Conservation (phyloP, 176 grass and related monocot species). For the Bolboschoenus planiculmis region DNA sequence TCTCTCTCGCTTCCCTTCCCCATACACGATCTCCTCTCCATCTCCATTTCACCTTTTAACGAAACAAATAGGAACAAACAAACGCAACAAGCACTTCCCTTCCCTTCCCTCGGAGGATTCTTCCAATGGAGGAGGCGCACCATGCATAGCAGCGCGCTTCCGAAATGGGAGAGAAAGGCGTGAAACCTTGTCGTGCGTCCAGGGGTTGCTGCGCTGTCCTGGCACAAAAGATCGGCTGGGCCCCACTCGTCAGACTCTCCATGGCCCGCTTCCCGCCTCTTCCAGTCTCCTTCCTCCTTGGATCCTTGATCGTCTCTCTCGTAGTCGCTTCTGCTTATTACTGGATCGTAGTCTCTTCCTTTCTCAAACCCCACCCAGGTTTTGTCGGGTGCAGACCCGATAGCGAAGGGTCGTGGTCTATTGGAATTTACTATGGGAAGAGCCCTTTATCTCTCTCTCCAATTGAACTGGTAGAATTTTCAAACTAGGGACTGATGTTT, state of each 20-base stretch:
- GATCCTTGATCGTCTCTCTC: conserved; percentile 20
- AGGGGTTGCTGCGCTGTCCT: neutral
- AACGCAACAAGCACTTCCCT: too few species aligned
- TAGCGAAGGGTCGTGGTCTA: conserved; percentile 85
- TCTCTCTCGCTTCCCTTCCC: neutral
- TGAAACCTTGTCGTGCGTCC: neutral
- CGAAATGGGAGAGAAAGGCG: conserved; percentile 15
- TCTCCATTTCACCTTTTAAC: neutral
- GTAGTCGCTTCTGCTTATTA: conserved; percentile 59
- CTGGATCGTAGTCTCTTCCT: conserved; percentile 74
- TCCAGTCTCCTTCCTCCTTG: conserved; percentile 42
- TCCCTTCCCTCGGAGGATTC: neutral
- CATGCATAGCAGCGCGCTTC: conserved; percentile 6
- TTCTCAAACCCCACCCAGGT: conserved; percentile 40
- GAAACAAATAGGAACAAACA: neutral
- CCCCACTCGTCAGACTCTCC: neutral
- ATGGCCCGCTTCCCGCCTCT: conserved; percentile 26
- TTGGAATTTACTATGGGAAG: conserved; percentile 83
- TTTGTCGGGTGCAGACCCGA: conserved; percentile 62
- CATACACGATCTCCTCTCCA: neutral
- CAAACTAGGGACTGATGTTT: neutral
- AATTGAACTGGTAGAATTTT: conserved; percentile 75
- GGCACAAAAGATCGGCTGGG: neutral
- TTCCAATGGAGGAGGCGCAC: conserved; percentile 4
- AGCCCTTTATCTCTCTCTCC: conserved; percentile 74